Base-by-base conservation (phyloP, 805 yeast genomes). In the Hermanozyma aechmeae region DNA sequence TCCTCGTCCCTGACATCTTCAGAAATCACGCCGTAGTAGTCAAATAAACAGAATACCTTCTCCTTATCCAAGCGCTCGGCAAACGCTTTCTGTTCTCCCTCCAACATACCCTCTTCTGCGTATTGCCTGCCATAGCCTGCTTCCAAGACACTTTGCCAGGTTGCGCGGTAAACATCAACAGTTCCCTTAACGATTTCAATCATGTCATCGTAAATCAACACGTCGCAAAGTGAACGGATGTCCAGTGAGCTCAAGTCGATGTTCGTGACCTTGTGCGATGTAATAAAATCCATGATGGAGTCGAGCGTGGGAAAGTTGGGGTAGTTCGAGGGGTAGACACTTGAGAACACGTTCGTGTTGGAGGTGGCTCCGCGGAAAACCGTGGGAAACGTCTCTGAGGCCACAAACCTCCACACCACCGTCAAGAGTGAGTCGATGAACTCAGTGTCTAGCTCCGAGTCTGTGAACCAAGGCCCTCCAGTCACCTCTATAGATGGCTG, bases 391-490 rank as follows among this genome's bases (percentile, higher is more conserved):
- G 95, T 73, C 42, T 71, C 73, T 18, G 76, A 70, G 2, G 89
- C 82, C 7, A 84, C 77, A 53, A 62, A 89, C 41, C 92, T 67
- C 95, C 96, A 92, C 6, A 87, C 76, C 24, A 87, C 87, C 13
- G 84, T 75, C 40, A 84, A 54, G 31, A 92, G 58, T 27, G 85
- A 75, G 40, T 84, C 89, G 34, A 92, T 87, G 46, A 92, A 92
- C 53, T 89, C 97, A 3, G 85, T 76, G 50, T 92, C 98, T 33
- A 92, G 65, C 54, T 92, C 97, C 20, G 87, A 76, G 50, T 92
- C 98, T 0, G 96, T 86, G 50, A 87, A 92, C 98, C 98, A 92
- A 4, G 97, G 97, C 4, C 98, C 98, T 39, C 98, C 98, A 0
- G 97, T 92, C 22, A 92, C 92, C 41, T 89, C 97, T 18, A 84